Percentiles rank a stretch among this genome's conserved stretches.
Conservation (phyloP, 257 asterid genomes). For the Mitragyna speciosa region DNA sequence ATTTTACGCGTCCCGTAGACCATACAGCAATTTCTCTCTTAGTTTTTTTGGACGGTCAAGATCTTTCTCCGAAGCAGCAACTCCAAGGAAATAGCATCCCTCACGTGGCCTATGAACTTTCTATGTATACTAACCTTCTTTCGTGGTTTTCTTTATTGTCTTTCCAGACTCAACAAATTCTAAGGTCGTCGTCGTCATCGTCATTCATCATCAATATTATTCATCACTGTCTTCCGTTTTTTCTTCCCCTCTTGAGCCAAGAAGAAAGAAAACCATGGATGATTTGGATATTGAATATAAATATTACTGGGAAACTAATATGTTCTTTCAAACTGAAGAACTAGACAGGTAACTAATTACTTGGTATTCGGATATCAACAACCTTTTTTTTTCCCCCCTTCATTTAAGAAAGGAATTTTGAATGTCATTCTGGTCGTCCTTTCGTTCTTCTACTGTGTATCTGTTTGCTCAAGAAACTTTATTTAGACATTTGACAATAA, state of each 20-base stretch:
- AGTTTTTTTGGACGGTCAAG: slow-evolving; percentile 20
- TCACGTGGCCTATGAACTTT: slow-evolving; percentile 9
- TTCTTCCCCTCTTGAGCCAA: background rate
- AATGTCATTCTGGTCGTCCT: no score
- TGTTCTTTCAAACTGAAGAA: slow-evolving; percentile 54
- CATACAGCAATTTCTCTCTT: background rate
- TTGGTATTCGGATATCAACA: background rate
- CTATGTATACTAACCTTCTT: background rate
- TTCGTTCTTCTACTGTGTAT: no score
- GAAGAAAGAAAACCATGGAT: slow-evolving; percentile 33
- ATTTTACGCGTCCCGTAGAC: slow-evolving; percentile 18
- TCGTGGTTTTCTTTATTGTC: background rate
- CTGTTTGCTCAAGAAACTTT: no score
- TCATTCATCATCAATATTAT: background rate
- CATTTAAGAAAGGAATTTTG: background rate
- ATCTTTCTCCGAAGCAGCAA: slow-evolving; percentile 23
- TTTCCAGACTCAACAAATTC: background rate
- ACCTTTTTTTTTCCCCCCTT: background rate
- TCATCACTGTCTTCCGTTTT: background rate
- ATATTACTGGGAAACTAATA: slow-evolving; percentile 57
- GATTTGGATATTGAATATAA: slow-evolving; percentile 43
- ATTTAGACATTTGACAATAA: no score
- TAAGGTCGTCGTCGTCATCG: background rate
- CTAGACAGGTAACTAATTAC: slow-evolving; percentile 41
- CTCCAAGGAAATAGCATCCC: background rate